Evolutionary conservation across 441 rosid genomes (phyloP).

Genomic region (Erodium moschatum): DNA sequence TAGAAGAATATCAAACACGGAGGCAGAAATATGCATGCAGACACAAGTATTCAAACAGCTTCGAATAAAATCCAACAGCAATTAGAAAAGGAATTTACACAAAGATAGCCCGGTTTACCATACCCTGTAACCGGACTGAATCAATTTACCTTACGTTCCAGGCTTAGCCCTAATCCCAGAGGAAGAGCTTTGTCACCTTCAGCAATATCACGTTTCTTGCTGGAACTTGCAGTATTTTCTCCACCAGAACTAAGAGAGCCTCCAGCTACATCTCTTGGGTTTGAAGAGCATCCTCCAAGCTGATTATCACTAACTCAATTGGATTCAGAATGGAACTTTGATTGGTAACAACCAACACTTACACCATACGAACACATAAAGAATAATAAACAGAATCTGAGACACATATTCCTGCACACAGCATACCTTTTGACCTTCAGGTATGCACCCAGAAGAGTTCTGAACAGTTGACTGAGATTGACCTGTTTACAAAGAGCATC

Average conservation of each 20-base stretch:
- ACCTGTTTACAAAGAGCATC: constrained; percentile 27
- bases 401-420: constrained; percentile 12
- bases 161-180: constrained; percentile 72
- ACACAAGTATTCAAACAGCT: not conserved
- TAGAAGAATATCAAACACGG: not conserved
- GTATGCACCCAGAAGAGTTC: constrained; percentile 19
- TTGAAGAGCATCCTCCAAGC: constrained; percentile 20
- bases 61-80: not conserved
- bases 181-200: constrained; percentile 45
- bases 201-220: constrained; percentile 30
- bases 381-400: constrained; percentile 7
- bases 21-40: not conserved
- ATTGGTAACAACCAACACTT: constrained; percentile 12
- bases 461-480: constrained; percentile 18
- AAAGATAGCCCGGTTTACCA: not conserved
- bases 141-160: constrained; percentile 66
- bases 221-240: constrained; percentile 28
- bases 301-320: constrained; percentile 23
- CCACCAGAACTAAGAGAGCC: not conserved
- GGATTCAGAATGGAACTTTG: constrained; percentile 23
- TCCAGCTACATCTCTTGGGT: constrained; percentile 25
- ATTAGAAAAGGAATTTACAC: not conserved
- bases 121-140: not conserved
- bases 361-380: constrained; percentile 6
- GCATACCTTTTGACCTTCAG: constrained; percentile 42